Evolutionary conservation across 208 protist genomes (phyloP).

Genomic region (Herpetomonas samuelpessoai): DNA sequence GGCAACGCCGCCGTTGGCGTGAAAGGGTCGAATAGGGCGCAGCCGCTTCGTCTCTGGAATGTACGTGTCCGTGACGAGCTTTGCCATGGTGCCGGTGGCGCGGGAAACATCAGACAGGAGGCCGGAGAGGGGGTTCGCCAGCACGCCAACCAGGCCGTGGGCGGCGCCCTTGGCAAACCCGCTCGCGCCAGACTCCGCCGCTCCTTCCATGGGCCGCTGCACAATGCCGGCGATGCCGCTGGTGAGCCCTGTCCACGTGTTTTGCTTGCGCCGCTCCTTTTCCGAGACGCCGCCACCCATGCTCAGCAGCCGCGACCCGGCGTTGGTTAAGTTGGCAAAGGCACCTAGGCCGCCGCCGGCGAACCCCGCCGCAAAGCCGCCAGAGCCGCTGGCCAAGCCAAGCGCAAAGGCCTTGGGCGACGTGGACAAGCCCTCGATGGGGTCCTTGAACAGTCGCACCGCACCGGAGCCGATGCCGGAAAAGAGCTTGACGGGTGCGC

Average conservation of each 20-base stretch:
- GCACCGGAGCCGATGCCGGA: slow-evolving; percentile 73
- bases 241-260: slow-evolving; percentile 54
- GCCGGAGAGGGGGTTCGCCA: slow-evolving; percentile 82
- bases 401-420: slow-evolving; percentile 71
- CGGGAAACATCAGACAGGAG: slow-evolving; percentile 78
- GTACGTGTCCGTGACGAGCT: slow-evolving; percentile 71
- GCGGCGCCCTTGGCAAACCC: slow-evolving; percentile 84
- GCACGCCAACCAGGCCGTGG: slow-evolving; percentile 84
- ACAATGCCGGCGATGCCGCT: slow-evolving; percentile 81
- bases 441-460: slow-evolving; percentile 81
- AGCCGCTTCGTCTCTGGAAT: slow-evolving; percentile 58
- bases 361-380: slow-evolving; percentile 61
- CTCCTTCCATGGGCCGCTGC: slow-evolving; percentile 80
- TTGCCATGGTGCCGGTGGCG: slow-evolving; percentile 52
- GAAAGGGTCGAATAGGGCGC: slow-evolving; percentile 63
- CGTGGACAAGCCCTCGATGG: slow-evolving; percentile 67
- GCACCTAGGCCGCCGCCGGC: slow-evolving; percentile 74
- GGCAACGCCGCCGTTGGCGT: slow-evolving; percentile 73
- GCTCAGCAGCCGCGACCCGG: slow-evolving; percentile 64
- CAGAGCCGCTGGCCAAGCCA: slow-evolving; percentile 71
- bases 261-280: slow-evolving; percentile 44
- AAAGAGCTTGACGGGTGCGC: slow-evolving; percentile 76
- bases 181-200: slow-evolving; percentile 57
- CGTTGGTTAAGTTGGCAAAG: slow-evolving; percentile 77
- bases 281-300: slow-evolving; percentile 54